phyloP scores from a whole-genome alignment of 139 green algal species.

The Chlorella sp. region DNA sequence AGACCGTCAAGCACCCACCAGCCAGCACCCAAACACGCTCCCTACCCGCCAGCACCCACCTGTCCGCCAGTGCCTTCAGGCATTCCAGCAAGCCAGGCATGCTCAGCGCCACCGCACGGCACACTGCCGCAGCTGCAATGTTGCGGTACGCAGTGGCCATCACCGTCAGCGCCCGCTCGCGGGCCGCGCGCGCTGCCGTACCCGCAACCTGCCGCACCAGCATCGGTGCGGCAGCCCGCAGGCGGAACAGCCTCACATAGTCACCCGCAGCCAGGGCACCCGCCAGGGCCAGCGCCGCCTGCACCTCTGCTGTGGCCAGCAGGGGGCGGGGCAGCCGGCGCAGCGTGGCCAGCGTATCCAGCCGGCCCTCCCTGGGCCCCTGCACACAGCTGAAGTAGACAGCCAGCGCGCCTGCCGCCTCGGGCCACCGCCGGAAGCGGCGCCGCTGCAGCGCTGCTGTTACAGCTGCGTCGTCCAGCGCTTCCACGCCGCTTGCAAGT shows the following conservation, averaged over 20 bases:
- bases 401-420: conserved; percentile 11
- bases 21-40: not conserved
- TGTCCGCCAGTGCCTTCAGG: conserved; percentile 27
- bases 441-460: not conserved
- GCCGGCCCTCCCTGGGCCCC: not conserved
- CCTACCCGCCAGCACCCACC: conserved; percentile 1
- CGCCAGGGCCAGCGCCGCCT: conserved; percentile 10
- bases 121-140: conserved; percentile 11
- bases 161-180: not conserved
- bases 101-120: not conserved
- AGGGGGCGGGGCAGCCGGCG: conserved; percentile 21
- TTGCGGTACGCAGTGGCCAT: conserved; percentile 16
- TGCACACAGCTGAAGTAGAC: not conserved
- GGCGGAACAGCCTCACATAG: conserved; percentile 5
- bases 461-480: not conserved
- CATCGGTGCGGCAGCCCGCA: not conserved
- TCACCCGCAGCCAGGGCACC: not conserved
- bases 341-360: conserved; percentile 40
- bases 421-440: conserved; percentile 24
- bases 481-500: not conserved
- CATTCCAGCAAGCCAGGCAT: not conserved
- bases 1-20: not conserved
- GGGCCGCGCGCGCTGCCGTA: not conserved
- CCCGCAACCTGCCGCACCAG: not conserved
- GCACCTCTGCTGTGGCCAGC: conserved; percentile 17